Percentiles rank a stretch among this genome's conserved stretches.
These are phyloP conservation scores for Fraxinus latifolia DNA, from an alignment of 305 asterid species.

Conservation along the genomic window DNA sequence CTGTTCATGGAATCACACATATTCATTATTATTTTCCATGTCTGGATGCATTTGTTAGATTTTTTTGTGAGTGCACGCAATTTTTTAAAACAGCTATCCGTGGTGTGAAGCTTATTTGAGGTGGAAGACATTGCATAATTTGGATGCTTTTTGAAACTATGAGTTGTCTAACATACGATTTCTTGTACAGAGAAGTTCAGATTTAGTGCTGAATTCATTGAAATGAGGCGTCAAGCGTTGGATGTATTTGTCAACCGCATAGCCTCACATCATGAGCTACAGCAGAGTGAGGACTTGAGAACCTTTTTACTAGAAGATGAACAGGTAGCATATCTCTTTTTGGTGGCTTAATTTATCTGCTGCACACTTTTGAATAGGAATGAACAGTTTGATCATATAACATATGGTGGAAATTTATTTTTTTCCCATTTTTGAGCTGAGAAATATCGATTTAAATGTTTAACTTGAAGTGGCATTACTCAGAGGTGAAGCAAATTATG, in stretches of 20 bases:
- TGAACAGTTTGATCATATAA: not conserved
- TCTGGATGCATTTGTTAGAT: not conserved
- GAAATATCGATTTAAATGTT: not conserved
- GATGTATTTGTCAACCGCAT: conserved; percentile 80
- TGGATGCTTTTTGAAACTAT: not conserved
- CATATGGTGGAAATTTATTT: not conserved
- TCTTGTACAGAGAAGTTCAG: conserved; percentile 76
- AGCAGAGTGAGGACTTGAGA: conserved; percentile 67
- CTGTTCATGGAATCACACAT: not conserved
- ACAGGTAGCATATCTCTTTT: conserved; percentile 31
- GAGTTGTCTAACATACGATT: conserved; percentile 10
- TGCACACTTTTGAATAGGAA: not conserved
- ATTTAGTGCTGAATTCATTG: conserved; percentile 96
- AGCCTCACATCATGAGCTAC: conserved; percentile 84
- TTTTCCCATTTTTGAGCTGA: not conserved
- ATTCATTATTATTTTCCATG: not conserved
- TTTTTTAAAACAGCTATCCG: not conserved
- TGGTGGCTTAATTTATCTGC: not conserved
- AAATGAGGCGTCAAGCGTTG: conserved; percentile 91
- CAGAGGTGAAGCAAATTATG: not conserved
- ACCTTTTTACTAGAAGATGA: conserved; percentile 51
- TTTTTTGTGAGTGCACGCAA: not conserved
- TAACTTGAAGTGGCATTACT: not conserved
- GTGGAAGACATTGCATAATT: conserved; percentile 4
- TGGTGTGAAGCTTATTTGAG: conserved; percentile 10